phyloP scores from a whole-genome alignment of 441 rosid species.

The Isatis lusitanica region DNA sequence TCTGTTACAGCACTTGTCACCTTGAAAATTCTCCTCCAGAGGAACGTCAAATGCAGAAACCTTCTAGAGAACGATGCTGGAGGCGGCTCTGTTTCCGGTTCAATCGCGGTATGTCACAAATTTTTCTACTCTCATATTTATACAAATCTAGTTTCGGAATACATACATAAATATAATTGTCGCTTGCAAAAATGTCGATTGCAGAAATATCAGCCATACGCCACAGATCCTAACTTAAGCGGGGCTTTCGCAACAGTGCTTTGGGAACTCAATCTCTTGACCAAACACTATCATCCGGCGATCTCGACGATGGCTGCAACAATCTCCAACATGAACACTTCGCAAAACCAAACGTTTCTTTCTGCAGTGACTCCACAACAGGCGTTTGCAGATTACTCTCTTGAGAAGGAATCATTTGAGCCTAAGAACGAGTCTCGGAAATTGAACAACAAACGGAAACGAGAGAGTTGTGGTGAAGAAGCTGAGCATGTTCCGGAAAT shows the following conservation, averaged over 20 bases:
- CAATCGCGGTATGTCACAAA: constrained; percentile 59
- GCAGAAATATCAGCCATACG: constrained; percentile 88
- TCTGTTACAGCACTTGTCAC: constrained; percentile 74
- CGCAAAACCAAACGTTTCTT: constrained; percentile 61
- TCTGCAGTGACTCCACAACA: constrained; percentile 61
- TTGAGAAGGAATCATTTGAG: constrained; percentile 56
- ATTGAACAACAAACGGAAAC: constrained; percentile 54
- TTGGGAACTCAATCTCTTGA: constrained; percentile 87
- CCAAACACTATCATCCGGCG: constrained; percentile 79
- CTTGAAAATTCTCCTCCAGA: constrained; percentile 73
- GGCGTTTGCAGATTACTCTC: constrained; percentile 61
- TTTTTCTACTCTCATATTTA: not conserved
- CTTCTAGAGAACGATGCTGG: constrained; percentile 96
- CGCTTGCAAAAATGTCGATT: not conserved
- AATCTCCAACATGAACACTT: constrained; percentile 58
- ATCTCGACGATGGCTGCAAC: constrained; percentile 61
- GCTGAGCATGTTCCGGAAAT: constrained; percentile 14
- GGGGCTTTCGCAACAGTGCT: constrained; percentile 93
- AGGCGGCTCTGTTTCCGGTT: constrained; percentile 97
- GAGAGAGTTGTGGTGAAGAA: constrained; percentile 31
- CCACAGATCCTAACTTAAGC: constrained; percentile 79
- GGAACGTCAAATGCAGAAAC: constrained; percentile 84
- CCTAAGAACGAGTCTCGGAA: constrained; percentile 39
- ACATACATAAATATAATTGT: not conserved
- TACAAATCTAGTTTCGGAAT: not conserved